Conservation (phyloP, 2,329 filamentous ascomycete genomes). For the Pyrenophora teres region DNA sequence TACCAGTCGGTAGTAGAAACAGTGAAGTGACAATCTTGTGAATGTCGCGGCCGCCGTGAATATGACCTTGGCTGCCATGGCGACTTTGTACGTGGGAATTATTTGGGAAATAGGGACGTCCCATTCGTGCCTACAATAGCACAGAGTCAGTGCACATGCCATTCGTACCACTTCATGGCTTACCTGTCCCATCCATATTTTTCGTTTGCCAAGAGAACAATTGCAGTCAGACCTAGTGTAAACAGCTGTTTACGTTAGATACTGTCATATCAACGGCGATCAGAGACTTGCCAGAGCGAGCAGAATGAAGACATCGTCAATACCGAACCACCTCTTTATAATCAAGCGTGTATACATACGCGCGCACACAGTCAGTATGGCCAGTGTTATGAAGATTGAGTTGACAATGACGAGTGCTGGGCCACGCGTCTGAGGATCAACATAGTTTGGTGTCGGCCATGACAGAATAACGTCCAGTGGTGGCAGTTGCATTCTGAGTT, state of each 20-base stretch:
- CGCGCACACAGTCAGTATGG: slow-evolving; percentile 42
- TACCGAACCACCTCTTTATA: slow-evolving; percentile 51
- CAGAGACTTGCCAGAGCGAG: slow-evolving; percentile 44
- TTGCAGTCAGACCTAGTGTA: slow-evolving; percentile 45
- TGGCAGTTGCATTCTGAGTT: slow-evolving; percentile 34
- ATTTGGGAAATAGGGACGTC: slow-evolving; percentile 44
- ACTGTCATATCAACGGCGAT: background rate
- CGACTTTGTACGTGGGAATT: slow-evolving; percentile 42
- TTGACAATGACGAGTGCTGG: slow-evolving; percentile 48
- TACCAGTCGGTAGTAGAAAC: slow-evolving; percentile 54
- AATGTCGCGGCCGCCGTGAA: slow-evolving; percentile 51
- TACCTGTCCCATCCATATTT: slow-evolving; percentile 47
- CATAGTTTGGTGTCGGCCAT: slow-evolving; percentile 51
- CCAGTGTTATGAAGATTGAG: slow-evolving; percentile 46
- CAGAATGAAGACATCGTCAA: slow-evolving; percentile 50
- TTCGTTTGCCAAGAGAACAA: slow-evolving; percentile 51
- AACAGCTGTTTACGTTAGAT: slow-evolving; percentile 36
- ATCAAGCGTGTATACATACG: slow-evolving; percentile 49
- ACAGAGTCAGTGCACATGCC: background rate
- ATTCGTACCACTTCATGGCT: background rate
- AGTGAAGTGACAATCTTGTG: slow-evolving; percentile 51
- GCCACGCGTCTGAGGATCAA: slow-evolving; percentile 47
- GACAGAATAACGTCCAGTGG: slow-evolving; percentile 36
- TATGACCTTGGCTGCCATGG: slow-evolving; percentile 50
- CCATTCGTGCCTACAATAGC: slow-evolving; percentile 48